A percentile compares a stretch with the other conserved stretches of the same genome.
Conservation (phyloP, 2,329 filamentous ascomycete genomes). For the Metarhizium brunneum region DNA sequence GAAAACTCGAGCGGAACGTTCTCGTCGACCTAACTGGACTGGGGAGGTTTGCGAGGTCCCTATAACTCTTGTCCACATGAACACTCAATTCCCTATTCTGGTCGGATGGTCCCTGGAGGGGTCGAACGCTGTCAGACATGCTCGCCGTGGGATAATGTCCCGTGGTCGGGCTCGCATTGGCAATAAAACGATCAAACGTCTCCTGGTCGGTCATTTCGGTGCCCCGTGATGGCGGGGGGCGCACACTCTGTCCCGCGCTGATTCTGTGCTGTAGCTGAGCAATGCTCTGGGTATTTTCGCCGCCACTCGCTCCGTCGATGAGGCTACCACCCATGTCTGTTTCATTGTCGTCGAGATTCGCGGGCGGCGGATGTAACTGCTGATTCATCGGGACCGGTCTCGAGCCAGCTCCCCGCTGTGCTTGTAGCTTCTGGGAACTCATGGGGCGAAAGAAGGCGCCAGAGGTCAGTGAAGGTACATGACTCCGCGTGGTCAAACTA, state of each 20-base stretch:
- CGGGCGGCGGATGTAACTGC: conserved; percentile 17
- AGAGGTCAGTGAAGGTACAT: conserved; percentile 81
- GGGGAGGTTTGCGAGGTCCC: conserved; percentile 39
- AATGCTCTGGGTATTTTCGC: conserved; percentile 43
- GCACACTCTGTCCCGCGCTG: conserved; percentile 38
- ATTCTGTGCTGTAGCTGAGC: conserved; percentile 19
- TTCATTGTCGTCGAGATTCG: conserved; percentile 28
- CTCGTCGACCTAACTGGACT: conserved; percentile 61
- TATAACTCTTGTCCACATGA: conserved; percentile 53
- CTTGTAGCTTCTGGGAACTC: conserved; percentile 91
- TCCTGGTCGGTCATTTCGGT: conserved; percentile 74
- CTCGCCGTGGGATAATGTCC: conserved; percentile 50
- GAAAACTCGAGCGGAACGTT: conserved; percentile 69
- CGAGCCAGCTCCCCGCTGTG: conserved; percentile 60
- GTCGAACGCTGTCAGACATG: conserved; percentile 68
- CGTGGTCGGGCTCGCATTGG: conserved; percentile 63
- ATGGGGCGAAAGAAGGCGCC: conserved; percentile 93
- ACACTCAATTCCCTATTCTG: conserved; percentile 35
- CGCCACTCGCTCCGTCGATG: conserved; percentile 41
- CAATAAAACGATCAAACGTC: conserved; percentile 59
- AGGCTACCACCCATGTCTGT: conserved; percentile 35
- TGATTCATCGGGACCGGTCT: conserved; percentile 34
- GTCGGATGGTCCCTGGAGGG: conserved; percentile 47
- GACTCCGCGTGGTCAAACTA: conserved; percentile 68
- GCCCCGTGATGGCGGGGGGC: conserved; percentile 62